Evolutionary conservation across 2,329 filamentous ascomycete genomes (phyloP), one percentile per base, ranked within the genome.

Genomic region (Nemania serpens): DNA sequence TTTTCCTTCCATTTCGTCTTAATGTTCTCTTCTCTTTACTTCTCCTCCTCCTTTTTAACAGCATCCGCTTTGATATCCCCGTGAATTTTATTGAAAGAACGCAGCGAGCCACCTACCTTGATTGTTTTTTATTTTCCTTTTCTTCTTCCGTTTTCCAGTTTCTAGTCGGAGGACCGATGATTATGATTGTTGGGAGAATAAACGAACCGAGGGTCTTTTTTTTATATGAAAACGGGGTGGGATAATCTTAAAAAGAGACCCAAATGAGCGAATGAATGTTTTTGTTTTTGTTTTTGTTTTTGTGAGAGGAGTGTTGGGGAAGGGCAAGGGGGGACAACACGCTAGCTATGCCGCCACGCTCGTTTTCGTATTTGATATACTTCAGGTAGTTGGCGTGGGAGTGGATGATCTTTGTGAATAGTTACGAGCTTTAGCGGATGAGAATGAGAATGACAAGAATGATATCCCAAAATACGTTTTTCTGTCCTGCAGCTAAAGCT

Each of bases 121-220:
- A 50, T 43, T 52, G 48, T n/a, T 36, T 52, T 50, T n/a, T 41
- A 29, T 54, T 13, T 41, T 61, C 36, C 42, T 56, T 62, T 62
- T 62, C 25, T 36, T 22, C 65, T 67, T 58, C 68, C 17, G 9
- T 4, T 66, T 66, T 66, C 55, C 68, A 62, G 51, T 66, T 66
- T 66, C 55, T 68, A 62, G 51, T 67, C 52, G 51, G 43, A 55
- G 36, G 12, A 37, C 25, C 49, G 46, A 50, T 56, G 33, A 41
- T 49, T 55, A 58, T 41, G 49, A 58, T 29, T 58, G 13, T 36
- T 1, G 45, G 48, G 41, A 15, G 43, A 45, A 58, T 60, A 58
- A 2, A 57, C 61, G 64, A 47, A 49, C 29, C 47, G 34, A n/a
- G 46, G 25, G 4, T 29, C 25, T 7, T 29, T 29, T 29, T 29